Conservation (phyloP, 768 basidiomycete genomes). For the Suillus paluster region DNA sequence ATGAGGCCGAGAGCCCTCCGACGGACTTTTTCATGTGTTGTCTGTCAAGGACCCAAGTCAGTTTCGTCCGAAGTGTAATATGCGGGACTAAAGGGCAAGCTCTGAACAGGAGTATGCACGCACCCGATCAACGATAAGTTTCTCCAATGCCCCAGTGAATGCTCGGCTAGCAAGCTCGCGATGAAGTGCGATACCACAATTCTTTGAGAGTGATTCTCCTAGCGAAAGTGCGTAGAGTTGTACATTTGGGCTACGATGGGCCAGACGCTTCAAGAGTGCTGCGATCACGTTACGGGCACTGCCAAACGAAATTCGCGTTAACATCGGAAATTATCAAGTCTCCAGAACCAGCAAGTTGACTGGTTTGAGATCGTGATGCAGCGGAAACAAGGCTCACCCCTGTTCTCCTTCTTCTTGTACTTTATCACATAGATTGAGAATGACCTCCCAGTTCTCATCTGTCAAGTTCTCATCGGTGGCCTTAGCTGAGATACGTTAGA, state of each 20-base stretch:
- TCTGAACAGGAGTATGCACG: constrained; percentile 21
- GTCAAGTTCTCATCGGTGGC: constrained; percentile 98
- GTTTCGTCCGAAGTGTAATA: constrained; percentile 4
- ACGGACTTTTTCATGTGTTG: constrained; percentile 90
- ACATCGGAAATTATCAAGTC: constrained; percentile 10
- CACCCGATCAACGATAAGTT: constrained; percentile 87
- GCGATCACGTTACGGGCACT: constrained; percentile 89
- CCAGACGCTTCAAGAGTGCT: constrained; percentile 85
- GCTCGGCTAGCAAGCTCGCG: constrained; percentile 88
- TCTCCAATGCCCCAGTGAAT: constrained; percentile 89
- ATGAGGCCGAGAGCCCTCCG: constrained; percentile 72
- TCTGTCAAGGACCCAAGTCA: constrained; percentile 50
- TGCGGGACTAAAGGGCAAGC: not conserved
- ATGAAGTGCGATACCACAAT: constrained; percentile 80
- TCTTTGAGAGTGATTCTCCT: constrained; percentile 89
- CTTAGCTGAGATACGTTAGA: constrained; percentile 58
- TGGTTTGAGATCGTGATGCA: constrained; percentile 8
- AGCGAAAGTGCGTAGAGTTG: constrained; percentile 92
- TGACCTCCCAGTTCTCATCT: constrained; percentile 94
- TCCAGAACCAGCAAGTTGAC: not conserved
- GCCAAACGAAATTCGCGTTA: constrained; percentile 22
- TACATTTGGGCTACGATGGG: constrained; percentile 95
- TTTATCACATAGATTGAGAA: constrained; percentile 95
- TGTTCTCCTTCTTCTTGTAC: constrained; percentile 86
- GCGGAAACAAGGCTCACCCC: constrained; percentile 59